Base-by-base conservation (phyloP, 139 green algal genomes). In the Edaphochlamys debaryana region DNA sequence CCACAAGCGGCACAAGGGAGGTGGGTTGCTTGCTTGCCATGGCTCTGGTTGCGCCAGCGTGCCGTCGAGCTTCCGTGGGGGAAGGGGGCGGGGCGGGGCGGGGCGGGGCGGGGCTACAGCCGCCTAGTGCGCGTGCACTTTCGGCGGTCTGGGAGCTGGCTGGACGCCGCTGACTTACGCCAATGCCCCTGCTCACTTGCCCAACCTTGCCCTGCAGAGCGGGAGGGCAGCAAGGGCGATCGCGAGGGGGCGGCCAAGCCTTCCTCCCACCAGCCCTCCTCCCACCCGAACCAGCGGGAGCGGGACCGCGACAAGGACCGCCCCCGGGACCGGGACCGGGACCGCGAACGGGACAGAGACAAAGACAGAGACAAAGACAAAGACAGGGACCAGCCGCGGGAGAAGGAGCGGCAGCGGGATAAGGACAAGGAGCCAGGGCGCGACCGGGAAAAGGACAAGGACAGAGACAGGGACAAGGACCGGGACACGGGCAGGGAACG, bases 1-100 rank as follows among this genome's bases (percentile, higher is more conserved):
- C 4, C 15, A 9, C 23, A 82, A 82, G 60, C 62, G 76, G 4
- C 76, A 73, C 27, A 73, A 48, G 48, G 76, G 42, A 72, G 76
- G 76, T 82, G n/a, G 29, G 68, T 60, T 54, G 45, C 32, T 52
- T 4, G 30, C 30, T 22, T n/a, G n/a, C n/a, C n/a, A n/a, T n/a
- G n/a, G n/a, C n/a, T n/a, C n/a, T n/a, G n/a, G n/a, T n/a, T n/a
- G n/a, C n/a, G n/a, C n/a, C n/a, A n/a, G n/a, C n/a, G n/a, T n/a
- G n/a, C n/a, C n/a, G n/a, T n/a, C n/a, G n/a, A n/a, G n/a, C 7
- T 8, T 68, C 30, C 7, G n/a, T n/a, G n/a, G n/a, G n/a, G n/a
- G n/a, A n/a, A n/a, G n/a, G n/a, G n/a, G n/a, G n/a, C n/a, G n/a
- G n/a, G n/a, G n/a, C n/a, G n/a, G n/a, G n/a, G n/a, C n/a, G n/a